Conservation (phyloP, 768 basidiomycete genomes). For the Antrodiella citrinella region DNA sequence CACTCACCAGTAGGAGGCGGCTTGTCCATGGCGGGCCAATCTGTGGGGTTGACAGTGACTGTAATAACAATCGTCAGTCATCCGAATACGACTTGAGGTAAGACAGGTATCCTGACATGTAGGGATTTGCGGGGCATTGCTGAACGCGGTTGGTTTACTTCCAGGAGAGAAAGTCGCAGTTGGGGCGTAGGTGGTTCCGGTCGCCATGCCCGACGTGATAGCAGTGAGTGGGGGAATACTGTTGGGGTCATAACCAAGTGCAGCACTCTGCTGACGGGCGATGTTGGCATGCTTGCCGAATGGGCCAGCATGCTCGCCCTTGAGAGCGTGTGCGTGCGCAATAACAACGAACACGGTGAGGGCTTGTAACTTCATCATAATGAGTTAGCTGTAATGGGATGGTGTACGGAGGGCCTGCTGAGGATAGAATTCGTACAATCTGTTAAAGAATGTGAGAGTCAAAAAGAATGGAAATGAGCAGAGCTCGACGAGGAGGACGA, state of each 20-base stretch:
- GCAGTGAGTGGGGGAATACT: slow-evolving; percentile 48
- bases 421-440: slow-evolving; percentile 8
- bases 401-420: slow-evolving; percentile 1
- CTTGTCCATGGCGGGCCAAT: slow-evolving; percentile 60
- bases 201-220: slow-evolving; percentile 59
- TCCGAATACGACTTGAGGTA: slow-evolving; percentile 2
- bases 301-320: slow-evolving; percentile 5
- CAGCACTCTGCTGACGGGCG: slow-evolving; percentile 11
- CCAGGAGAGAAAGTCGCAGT: slow-evolving; percentile 51
- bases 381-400: slow-evolving; percentile 4
- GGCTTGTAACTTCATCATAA: slow-evolving; percentile 21
- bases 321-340: slow-evolving; percentile 5
- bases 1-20: slow-evolving; percentile 49
- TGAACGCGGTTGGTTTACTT: slow-evolving; percentile 43
- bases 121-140: slow-evolving; percentile 63
- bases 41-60: slow-evolving; percentile 38
- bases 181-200: slow-evolving; percentile 38
- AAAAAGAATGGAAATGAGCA: background rate
- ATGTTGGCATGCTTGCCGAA: slow-evolving; percentile 7
- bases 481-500: background rate
- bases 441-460: background rate
- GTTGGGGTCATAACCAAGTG: slow-evolving; percentile 25
- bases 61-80: slow-evolving; percentile 1
- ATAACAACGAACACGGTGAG: slow-evolving; percentile 16
- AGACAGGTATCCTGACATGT: slow-evolving; percentile 36